These are phyloP conservation scores for Colletotrichum sp. DNA, from an alignment of 2,329 filamentous ascomycete species.

Conservation along the genomic window DNA sequence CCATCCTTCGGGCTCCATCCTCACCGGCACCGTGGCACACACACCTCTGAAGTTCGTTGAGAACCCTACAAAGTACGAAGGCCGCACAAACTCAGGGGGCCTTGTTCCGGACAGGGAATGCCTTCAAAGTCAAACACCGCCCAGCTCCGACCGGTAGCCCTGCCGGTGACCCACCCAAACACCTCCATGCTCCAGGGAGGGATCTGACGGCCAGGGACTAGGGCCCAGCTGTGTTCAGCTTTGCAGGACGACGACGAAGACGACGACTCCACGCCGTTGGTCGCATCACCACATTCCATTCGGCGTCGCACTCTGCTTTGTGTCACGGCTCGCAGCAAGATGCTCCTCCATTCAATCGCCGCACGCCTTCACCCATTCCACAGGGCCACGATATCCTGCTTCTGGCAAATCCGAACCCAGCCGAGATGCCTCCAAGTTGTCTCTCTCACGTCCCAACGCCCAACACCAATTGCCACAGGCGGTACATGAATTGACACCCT, in stretches of 20 bases:
- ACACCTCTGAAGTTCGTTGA: not conserved
- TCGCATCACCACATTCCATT: not conserved
- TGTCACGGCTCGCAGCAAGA: not conserved
- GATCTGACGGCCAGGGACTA: not conserved
- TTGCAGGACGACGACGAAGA: not conserved
- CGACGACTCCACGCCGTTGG: not conserved
- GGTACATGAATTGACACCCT: not conserved
- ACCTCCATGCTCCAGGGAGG: not conserved
- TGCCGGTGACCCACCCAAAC: not conserved
- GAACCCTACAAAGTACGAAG: not conserved
- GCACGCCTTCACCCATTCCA: not conserved
- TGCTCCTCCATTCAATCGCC: not conserved
- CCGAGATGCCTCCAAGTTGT: not conserved
- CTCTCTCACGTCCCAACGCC: not conserved
- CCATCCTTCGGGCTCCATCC: not conserved
- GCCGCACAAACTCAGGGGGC: not conserved
- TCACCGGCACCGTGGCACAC: not conserved
- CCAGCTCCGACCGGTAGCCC: not conserved
- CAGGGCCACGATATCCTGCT: not conserved
- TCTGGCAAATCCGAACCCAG: not conserved
- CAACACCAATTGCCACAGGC: not conserved
- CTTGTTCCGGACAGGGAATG: slow-evolving; percentile 2
- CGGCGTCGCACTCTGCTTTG: not conserved
- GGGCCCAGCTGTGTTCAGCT: not conserved
- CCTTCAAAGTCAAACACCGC: not conserved